Evolutionary conservation across 2,329 filamentous ascomycete genomes (phyloP).

Genomic region (Xylaria sp.): DNA sequence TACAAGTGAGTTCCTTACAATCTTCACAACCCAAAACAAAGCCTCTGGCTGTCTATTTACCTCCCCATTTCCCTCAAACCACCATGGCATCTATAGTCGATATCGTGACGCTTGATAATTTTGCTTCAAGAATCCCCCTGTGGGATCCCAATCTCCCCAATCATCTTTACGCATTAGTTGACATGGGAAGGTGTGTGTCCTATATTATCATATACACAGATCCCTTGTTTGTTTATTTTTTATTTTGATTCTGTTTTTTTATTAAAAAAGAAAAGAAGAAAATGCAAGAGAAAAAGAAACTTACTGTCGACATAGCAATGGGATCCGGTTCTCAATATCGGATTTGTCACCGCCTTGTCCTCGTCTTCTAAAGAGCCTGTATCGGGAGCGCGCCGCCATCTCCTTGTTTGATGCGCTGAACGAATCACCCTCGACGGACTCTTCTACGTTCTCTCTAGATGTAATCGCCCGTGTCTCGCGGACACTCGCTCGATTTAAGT

Average conservation of each 20-base stretch:
- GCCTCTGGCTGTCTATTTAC: not conserved
- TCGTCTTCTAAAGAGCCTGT: conserved; percentile 80
- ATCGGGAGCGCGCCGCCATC: conserved; percentile 80
- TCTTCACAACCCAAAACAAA: not conserved
- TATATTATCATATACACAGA: not conserved
- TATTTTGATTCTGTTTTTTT: no score
- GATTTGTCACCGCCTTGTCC: conserved; percentile 76
- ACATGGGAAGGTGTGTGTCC: conserved; percentile 66
- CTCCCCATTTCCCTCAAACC: not conserved
- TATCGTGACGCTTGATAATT: conserved; percentile 63
- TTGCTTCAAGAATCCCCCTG: conserved; percentile 58
- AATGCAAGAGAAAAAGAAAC: conserved; percentile 1
- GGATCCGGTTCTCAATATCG: conserved; percentile 91
- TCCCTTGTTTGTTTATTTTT: not conserved
- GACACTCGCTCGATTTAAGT: conserved; percentile 75
- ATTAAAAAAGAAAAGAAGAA: no score
- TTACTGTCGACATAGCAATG: conserved; percentile 70
- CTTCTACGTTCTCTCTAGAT: conserved; percentile 57
- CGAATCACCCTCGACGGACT: conserved; percentile 53
- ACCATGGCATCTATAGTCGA: conserved; percentile 52
- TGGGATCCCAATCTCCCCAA: conserved; percentile 59
- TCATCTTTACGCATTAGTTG: conserved; percentile 66
- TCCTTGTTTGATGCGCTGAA: conserved; percentile 87
- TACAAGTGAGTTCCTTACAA: not conserved
- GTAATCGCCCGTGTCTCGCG: conserved; percentile 74